Evolutionary conservation across 192 early-diverging fungal species (phyloP).

Genomic region (Oehlia diaphana): DNA sequence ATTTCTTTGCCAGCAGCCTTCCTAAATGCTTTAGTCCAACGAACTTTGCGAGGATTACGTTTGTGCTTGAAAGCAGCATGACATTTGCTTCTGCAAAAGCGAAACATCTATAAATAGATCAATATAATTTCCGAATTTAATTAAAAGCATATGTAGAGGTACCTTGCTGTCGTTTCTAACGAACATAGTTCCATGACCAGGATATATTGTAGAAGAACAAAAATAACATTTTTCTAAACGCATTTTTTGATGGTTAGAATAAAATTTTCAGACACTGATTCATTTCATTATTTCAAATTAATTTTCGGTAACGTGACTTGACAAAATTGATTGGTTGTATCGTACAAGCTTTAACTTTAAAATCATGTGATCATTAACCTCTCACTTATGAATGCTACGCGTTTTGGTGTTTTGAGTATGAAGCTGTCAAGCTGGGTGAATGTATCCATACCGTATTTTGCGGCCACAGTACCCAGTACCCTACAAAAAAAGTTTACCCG

Average conservation of each 20-base stretch:
- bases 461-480: too few relatives aligned
- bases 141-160: slow-evolving; percentile 4
- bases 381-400: too few relatives aligned
- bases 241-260: slow-evolving; percentile 51
- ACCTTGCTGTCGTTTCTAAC: slow-evolving; percentile 98
- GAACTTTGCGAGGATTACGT: slow-evolving; percentile 98
- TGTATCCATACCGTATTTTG: too few relatives aligned
- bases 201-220: slow-evolving; percentile 95
- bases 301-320: too few relatives aligned
- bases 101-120: slow-evolving; percentile 69
- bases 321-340: too few relatives aligned
- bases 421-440: too few relatives aligned
- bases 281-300: too few relatives aligned
- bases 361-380: too few relatives aligned
- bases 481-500: too few relatives aligned
- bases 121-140: background rate
- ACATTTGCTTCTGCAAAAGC: slow-evolving; percentile 98
- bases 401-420: too few relatives aligned
- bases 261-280: too few relatives aligned
- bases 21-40: slow-evolving; percentile 99
- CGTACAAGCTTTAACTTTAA: too few relatives aligned
- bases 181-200: slow-evolving; percentile 98
- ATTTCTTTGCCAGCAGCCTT: slow-evolving; percentile 99
- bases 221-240: slow-evolving; percentile 99
- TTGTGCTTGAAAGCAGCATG: slow-evolving; percentile 99